Conservation (phyloP, 2,329 filamentous ascomycete species). For the Mycosphaerelloides madeirae region DNA sequence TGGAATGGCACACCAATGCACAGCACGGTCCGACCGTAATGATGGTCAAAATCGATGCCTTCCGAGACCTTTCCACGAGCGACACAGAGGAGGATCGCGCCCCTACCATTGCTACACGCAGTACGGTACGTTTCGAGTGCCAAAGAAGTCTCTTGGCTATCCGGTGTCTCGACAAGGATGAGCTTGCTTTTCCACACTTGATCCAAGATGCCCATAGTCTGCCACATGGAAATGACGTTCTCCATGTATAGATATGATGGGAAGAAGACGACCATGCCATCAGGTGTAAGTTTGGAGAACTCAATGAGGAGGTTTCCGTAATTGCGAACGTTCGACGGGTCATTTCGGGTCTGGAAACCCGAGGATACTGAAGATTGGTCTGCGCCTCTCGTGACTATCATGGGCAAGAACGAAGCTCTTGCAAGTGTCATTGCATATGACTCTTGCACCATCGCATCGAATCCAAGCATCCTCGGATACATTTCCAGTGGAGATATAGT, state of each 20-base stretch:
- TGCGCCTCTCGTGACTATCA: constrained; percentile 93
- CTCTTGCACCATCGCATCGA: constrained; percentile 87
- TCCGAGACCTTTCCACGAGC: constrained; percentile 96
- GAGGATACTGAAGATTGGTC: constrained; percentile 92
- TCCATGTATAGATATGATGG: constrained; percentile 99
- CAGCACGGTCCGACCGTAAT: constrained; percentile 91
- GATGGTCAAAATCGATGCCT: constrained; percentile 98
- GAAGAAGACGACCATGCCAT: constrained; percentile 98
- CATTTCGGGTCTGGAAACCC: constrained; percentile 90
- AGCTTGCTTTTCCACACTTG: constrained; percentile 99
- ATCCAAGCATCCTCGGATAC: constrained; percentile 98
- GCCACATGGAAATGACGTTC: constrained; percentile 98
- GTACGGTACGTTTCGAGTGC: constrained; percentile 95
- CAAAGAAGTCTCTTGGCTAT: constrained; percentile 92
- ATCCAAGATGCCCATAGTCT: constrained; percentile 95
- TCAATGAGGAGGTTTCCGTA: constrained; percentile 91
- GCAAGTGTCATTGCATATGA: constrained; percentile 97
- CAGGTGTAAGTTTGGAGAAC: constrained; percentile 91
- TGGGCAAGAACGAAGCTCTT: constrained; percentile 88
- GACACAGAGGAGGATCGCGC: constrained; percentile 88
- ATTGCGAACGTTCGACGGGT: constrained; percentile 93
- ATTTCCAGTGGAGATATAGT: constrained; percentile 96
- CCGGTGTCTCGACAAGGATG: constrained; percentile 94
- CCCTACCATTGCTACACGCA: constrained; percentile 93
- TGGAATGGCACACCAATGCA: constrained; percentile 98